phyloP scores from a whole-genome alignment of 139 green algal genomes.

The Edaphochlamys debaryana region DNA sequence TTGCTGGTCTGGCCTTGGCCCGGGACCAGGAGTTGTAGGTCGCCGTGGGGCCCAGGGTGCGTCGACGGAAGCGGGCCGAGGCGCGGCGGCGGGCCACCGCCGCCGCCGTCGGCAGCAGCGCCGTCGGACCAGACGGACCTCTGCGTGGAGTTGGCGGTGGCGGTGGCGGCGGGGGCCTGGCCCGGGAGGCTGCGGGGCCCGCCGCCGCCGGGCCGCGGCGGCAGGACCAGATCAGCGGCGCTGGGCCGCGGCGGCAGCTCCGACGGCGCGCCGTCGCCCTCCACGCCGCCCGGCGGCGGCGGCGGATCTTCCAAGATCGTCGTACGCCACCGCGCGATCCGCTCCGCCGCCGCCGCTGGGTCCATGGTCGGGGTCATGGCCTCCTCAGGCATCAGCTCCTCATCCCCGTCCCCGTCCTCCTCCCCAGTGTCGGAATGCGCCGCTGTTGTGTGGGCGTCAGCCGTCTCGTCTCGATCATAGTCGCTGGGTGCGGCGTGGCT shows the following conservation, averaged over 20 bases:
- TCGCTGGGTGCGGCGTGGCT: background rate
- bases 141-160: background rate
- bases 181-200: background rate
- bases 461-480: no score
- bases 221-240: no score
- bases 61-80: background rate
- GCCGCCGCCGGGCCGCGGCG: no score
- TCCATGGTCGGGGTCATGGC: background rate
- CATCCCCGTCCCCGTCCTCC: background rate
- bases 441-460: no score
- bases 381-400: background rate
- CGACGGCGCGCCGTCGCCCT: background rate
- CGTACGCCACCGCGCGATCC: conserved; percentile 12
- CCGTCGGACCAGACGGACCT: background rate
- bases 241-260: background rate
- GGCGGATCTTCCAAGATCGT: background rate
- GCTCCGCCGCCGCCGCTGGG: conserved; percentile 20
- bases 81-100: background rate
- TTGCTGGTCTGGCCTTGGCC: no score
- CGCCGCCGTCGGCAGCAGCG: no score
- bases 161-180: no score
- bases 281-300: background rate
- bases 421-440: no score
- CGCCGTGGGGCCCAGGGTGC: conserved; percentile 3
- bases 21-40: conserved; percentile 30